phyloP scores from a whole-genome alignment of 495 filamentous ascomycete genomes.

The Hypoxylon lienhwacheense region DNA sequence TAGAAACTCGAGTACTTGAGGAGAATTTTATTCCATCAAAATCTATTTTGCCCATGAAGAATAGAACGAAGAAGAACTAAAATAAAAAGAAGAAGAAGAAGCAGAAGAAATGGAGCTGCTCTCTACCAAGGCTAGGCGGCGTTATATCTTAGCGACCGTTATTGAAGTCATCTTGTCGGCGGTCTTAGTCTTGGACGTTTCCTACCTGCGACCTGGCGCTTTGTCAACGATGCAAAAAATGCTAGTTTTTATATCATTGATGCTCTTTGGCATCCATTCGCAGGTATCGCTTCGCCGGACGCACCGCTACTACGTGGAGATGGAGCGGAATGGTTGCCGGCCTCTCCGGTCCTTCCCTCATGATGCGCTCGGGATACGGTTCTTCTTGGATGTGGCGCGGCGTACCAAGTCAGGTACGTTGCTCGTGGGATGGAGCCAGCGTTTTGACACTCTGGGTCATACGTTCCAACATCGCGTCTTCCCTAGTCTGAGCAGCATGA shows the following conservation, averaged over 20 bases:
- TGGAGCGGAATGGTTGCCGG: constrained; percentile 29
- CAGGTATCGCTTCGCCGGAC: constrained; percentile 16
- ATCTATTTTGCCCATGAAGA: too few relatives aligned
- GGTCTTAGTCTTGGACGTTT: constrained; percentile 1
- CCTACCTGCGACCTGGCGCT: constrained; percentile 10
- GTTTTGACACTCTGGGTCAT: constrained; percentile 33
- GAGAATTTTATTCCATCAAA: too few relatives aligned
- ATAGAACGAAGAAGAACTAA: background rate
- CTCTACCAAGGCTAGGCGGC: constrained; percentile 13
- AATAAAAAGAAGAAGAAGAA: constrained; percentile 2
- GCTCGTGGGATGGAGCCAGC: constrained; percentile 23
- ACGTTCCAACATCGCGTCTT: constrained; percentile 41
- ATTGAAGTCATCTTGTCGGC: background rate
- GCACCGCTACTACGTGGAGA: constrained; percentile 17
- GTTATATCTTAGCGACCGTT: constrained; percentile 9
- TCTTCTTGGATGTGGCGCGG: constrained; percentile 34
- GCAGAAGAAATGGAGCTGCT: constrained; percentile 10
- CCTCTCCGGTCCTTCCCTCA: constrained; percentile 39
- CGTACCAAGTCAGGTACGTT: constrained; percentile 37
- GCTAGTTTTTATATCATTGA: background rate
- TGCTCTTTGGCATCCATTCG: constrained; percentile 1
- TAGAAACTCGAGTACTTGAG: too few relatives aligned
- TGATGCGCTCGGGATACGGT: constrained; percentile 47
- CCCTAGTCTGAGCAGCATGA: constrained; percentile 21
- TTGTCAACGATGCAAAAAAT: background rate